Percentiles rank a stretch among this genome's conserved stretches.
phyloP scores from a whole-genome alignment of 1,139 yeast genomes.

The Meyerozyma sp. region DNA sequence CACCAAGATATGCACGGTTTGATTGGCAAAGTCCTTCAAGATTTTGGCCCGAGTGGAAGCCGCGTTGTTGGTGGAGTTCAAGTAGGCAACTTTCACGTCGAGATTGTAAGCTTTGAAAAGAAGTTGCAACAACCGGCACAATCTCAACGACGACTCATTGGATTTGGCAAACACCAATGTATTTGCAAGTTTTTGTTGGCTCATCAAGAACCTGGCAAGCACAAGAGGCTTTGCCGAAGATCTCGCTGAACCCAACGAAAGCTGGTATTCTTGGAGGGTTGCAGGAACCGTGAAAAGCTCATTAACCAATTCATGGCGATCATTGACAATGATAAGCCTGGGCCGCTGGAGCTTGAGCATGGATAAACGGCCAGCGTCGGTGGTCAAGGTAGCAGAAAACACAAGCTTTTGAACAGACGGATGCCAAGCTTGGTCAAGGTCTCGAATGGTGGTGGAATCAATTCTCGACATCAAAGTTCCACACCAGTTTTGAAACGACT shows the following conservation, averaged over 20 bases:
- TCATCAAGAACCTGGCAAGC: constrained; percentile 50
- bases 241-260: constrained; percentile 51
- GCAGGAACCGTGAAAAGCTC: constrained; percentile 55
- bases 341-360: constrained; percentile 66
- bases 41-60: constrained; percentile 36
- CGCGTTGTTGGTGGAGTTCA: constrained; percentile 49
- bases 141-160: constrained; percentile 78
- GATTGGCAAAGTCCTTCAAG: constrained; percentile 52
- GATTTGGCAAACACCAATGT: constrained; percentile 74
- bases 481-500: constrained; percentile 93
- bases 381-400: constrained; percentile 90
- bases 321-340: constrained; percentile 65
- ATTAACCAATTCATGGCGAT: constrained; percentile 41
- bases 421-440: constrained; percentile 19
- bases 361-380: constrained; percentile 84
- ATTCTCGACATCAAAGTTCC: constrained; percentile 52
- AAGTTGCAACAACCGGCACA: constrained; percentile 54
- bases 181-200: constrained; percentile 25
- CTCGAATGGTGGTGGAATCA: constrained; percentile 19
- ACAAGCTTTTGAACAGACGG: constrained; percentile 52
- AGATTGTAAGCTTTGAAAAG: constrained; percentile 35
- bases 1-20: constrained; percentile 51
- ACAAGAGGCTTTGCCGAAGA: constrained; percentile 70
- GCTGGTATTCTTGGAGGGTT: constrained; percentile 45
- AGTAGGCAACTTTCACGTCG: constrained; percentile 22